Percentiles rank a stretch among this genome's conserved stretches.
Evolutionary conservation across 345 rosid species (phyloP).

Genomic region (Eutrema japonicum): DNA sequence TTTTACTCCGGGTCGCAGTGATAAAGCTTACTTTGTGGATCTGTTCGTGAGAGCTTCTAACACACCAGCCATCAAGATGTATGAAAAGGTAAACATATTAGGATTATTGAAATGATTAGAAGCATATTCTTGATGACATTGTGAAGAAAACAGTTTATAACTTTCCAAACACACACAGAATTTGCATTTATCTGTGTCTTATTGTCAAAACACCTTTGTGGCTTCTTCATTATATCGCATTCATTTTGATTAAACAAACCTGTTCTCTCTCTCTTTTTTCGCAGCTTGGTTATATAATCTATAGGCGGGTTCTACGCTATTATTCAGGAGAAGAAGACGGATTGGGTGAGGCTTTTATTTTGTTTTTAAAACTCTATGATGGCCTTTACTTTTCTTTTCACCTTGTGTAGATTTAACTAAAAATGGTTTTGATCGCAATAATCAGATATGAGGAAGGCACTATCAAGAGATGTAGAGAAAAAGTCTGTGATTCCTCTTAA

Average conservation of each 20-base stretch:
- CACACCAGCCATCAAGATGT: conserved; percentile 95
- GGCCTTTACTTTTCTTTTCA: background rate
- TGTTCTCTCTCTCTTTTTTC: background rate
- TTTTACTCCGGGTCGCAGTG: conserved; percentile 53
- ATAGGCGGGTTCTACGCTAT: conserved; percentile 85
- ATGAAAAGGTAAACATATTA: conserved; percentile 73
- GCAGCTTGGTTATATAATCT: conserved; percentile 88
- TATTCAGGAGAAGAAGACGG: conserved; percentile 96
- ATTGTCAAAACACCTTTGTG: background rate
- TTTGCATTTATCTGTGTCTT: background rate
- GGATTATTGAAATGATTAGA: background rate
- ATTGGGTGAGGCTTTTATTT: conserved; percentile 57
- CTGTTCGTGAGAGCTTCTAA: conserved; percentile 97
- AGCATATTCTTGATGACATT: background rate
- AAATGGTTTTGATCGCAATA: conserved; percentile 6
- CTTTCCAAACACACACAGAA: background rate
- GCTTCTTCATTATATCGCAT: background rate
- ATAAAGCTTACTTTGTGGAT: conserved; percentile 92
- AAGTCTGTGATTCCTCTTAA: conserved; percentile 87
- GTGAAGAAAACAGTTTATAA: background rate
- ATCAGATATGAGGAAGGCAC: conserved; percentile 95
- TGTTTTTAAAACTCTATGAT: background rate
- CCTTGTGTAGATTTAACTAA: background rate
- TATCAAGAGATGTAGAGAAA: conserved; percentile 84
- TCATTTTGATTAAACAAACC: background rate